These are phyloP conservation scores for thale cress (Arabidopsis thaliana) DNA, from an alignment of 345 rosid species.

Conservation along the genomic window TAIR10.1 NC_003070.9:26100001-26100500, in stretches of 20 bases:
- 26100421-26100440: background rate
- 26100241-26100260: slow-evolving; percentile 4
- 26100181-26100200: background rate
- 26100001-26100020: background rate
- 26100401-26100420: too few species aligned
- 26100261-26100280: slow-evolving; percentile 1
- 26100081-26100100: too few species aligned
- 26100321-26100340: slow-evolving; percentile 10
- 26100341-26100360: background rate
- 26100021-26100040: too few species aligned
- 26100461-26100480: background rate
- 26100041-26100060: too few species aligned
- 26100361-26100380: too few species aligned
- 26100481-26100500: background rate
- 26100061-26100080: too few species aligned
- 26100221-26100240: background rate
- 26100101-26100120: background rate
- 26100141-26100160: background rate
- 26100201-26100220: background rate
- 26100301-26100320: slow-evolving; percentile 11
- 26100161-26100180: background rate
- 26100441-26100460: background rate
- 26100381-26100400: background rate
- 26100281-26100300: slow-evolving; percentile 18
- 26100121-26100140: background rate